Conservation (phyloP, 1,284 basidiomycete species). For the Acaromyces ingoldii region DNA sequence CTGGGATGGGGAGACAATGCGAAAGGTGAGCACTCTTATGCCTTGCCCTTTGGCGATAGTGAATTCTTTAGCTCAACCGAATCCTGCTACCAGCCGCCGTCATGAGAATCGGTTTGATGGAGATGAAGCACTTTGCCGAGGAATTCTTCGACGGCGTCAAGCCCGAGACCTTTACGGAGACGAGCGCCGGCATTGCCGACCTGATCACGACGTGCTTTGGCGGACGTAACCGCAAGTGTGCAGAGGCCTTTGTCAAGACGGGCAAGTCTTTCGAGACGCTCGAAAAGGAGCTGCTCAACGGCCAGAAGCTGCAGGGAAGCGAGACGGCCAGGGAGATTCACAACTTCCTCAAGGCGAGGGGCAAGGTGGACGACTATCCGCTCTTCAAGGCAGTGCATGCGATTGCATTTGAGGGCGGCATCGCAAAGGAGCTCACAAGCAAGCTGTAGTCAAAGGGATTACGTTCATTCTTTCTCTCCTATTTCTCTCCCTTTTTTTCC, state of each 20-base stretch:
- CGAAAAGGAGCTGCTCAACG: constrained; percentile 59
- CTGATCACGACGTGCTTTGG: constrained; percentile 57
- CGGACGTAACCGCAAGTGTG: constrained; percentile 58
- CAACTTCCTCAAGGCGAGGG: constrained; percentile 56
- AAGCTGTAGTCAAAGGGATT: constrained; percentile 26
- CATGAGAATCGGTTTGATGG: constrained; percentile 56
- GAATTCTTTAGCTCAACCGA: background rate
- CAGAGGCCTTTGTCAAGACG: constrained; percentile 57
- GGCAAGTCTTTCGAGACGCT: constrained; percentile 58
- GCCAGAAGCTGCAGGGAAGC: constrained; percentile 60
- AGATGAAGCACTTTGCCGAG: constrained; percentile 54
- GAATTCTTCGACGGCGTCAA: constrained; percentile 59
- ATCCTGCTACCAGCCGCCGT: constrained; percentile 54
- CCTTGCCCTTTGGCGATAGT: background rate
- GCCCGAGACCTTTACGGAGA: constrained; percentile 57
- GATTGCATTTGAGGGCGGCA: constrained; percentile 46
- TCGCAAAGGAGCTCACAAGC: constrained; percentile 52
- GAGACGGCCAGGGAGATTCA: constrained; percentile 57
- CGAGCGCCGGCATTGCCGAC: constrained; percentile 59
- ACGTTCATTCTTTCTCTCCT: background rate
- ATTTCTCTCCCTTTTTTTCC: too few relatives aligned
- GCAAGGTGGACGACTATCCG: constrained; percentile 57
- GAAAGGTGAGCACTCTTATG: constrained; percentile 53
- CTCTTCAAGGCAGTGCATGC: constrained; percentile 56
- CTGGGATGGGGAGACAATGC: constrained; percentile 59